Evolutionary conservation across 2,329 filamentous ascomycete genomes (phyloP), one percentile per base, ranked within the genome.

Genomic region (Alternaria infectoria): DNA sequence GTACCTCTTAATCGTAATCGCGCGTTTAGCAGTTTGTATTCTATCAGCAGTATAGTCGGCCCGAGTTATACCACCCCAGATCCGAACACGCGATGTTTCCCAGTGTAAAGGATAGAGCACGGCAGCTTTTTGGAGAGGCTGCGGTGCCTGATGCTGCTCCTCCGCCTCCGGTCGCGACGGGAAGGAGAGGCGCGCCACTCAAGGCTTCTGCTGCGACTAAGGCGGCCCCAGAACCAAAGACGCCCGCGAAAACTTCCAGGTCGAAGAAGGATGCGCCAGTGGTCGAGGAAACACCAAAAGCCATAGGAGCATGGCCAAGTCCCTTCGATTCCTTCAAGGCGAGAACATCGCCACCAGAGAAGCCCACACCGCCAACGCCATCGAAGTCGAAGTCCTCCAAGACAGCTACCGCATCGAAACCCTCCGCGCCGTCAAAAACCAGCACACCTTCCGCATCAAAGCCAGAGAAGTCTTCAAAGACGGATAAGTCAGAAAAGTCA

Each of bases 41-140:
- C 25, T 13, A 56, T 7, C 51, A 44, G 25, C 21, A 13, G 45
- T 54, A 40, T 15, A 36, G 6, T 52, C 46, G 25, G 45, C 36
- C 19, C 50, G 49, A 59, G 56, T 59, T 57, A 45, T 54, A 13
- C 36, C 25, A 59, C 26, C 45, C 44, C 57, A 30, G 32, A 26
- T 32, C 12, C 43, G 40, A 28, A 43, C 52, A 61, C 61, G 64
- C 61, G 25, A 70, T 70, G 68, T 71, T 69, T 58, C 62, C 67
- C 60, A 69, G 69, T 54, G 69, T 71, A 17, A 71, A 69, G 59
- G 67, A 71, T 59, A 59, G 69, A 64, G 65, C 59, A 40, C 61
- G 59, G 45, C 65, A 67, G 49, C 28, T 66, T 21, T 60, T 66
- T 44, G 57, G 54, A 13, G 61, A 64, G 17, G 44, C 52, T 23